Conservation (phyloP, 495 filamentous ascomycete genomes). For the Penicilliopsis zonata region DNA sequence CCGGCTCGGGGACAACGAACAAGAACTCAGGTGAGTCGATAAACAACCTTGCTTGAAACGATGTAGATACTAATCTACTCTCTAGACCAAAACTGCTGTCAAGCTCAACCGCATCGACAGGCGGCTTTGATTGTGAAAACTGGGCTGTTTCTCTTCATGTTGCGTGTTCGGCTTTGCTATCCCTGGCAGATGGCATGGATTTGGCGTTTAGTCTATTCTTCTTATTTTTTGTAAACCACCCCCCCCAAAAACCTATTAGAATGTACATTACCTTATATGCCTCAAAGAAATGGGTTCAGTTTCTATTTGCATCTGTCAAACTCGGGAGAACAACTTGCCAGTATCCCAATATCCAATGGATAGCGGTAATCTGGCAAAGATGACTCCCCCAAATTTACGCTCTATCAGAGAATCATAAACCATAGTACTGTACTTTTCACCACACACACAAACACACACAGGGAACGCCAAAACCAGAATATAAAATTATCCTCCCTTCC, state of each 20-base stretch:
- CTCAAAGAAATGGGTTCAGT: too few relatives aligned
- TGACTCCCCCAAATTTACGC: too few relatives aligned
- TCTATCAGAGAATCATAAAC: too few relatives aligned
- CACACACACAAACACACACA: conserved; percentile 6
- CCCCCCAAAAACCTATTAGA: too few relatives aligned
- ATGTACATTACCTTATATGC: too few relatives aligned
- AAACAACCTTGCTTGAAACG: conserved; percentile 5
- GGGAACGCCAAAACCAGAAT: conserved; percentile 24
- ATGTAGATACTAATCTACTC: conserved; percentile 4
- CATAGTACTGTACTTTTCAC: background rate
- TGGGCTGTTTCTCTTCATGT: background rate
- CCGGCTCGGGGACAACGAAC: conserved; percentile 84
- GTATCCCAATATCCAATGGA: too few relatives aligned
- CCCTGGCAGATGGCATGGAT: conserved; percentile 20
- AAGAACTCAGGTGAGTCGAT: conserved; percentile 53
- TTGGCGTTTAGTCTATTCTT: conserved; percentile 23
- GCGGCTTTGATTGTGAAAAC: conserved; percentile 32
- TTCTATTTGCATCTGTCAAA: too few relatives aligned
- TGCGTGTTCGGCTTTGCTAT: too few relatives aligned
- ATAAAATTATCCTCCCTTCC: conserved; percentile 8
- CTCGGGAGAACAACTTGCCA: too few relatives aligned
- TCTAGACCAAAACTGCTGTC: conserved; percentile 58
- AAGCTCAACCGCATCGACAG: conserved; percentile 74
- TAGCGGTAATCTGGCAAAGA: too few relatives aligned
- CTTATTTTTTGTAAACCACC: background rate